phyloP scores from a whole-genome alignment of 2,329 filamentous ascomycete species.

The Aspergillus latus region DNA sequence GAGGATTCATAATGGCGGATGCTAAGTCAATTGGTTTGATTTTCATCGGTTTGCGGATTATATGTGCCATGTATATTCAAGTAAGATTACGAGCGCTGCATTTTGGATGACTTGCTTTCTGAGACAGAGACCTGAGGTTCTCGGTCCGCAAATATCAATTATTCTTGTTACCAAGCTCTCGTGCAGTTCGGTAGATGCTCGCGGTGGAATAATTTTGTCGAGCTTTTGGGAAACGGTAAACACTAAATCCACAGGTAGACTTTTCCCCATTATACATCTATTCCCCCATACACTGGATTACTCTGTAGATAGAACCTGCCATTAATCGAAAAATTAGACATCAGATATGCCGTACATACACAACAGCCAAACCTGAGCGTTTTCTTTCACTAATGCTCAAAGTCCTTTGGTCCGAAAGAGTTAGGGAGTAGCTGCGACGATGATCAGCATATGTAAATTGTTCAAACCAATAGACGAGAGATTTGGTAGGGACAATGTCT shows the following conservation, averaged over 20 bases:
- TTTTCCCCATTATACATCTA: too few species aligned
- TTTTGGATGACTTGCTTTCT: slow-evolving; percentile 2
- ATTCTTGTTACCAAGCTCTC: not conserved
- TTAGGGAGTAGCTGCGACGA: slow-evolving; percentile 61
- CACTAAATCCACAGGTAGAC: too few species aligned
- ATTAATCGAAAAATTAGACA: too few species aligned
- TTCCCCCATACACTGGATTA: too few species aligned
- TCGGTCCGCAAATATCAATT: not conserved
- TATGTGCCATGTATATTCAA: slow-evolving; percentile 4
- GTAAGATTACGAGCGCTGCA: slow-evolving; percentile 1
- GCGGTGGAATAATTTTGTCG: not conserved
- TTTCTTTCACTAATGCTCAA: slow-evolving; percentile 36
- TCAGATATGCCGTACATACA: too few species aligned
- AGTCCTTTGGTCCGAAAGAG: slow-evolving; percentile 65
- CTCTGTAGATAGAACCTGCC: too few species aligned
- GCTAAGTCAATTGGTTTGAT: not conserved
- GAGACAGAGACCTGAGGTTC: not conserved
- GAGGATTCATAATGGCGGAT: slow-evolving; percentile 42
- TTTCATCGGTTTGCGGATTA: slow-evolving; percentile 1
- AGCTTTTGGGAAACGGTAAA: too few species aligned
- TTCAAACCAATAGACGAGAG: not conserved
- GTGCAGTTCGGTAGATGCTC: not conserved
- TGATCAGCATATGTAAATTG: slow-evolving; percentile 2
- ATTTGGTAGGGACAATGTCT: not conserved
- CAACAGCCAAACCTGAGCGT: too few species aligned